Conservation (phyloP, 306 rosid genomes). For the Geum urbanum region DNA sequence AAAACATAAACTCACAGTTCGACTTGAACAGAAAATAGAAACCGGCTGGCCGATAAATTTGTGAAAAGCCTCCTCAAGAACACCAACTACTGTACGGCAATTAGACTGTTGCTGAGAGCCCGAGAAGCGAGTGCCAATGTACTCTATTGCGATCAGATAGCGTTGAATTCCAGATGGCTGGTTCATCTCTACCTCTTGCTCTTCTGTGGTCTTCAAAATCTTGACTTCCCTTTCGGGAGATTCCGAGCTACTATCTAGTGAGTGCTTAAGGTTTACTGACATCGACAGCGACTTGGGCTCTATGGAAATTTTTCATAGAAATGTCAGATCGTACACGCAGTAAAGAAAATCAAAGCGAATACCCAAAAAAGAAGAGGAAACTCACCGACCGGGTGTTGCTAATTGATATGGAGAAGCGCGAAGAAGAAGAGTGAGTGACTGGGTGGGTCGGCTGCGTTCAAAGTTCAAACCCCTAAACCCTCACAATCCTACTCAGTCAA, state of each 20-base stretch:
- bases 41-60: constrained; percentile 82
- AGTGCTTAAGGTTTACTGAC: constrained; percentile 50
- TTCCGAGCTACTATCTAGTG: constrained; percentile 30
- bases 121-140: constrained; percentile 76
- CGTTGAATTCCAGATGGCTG: constrained; percentile 56
- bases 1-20: constrained; percentile 60
- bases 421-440: no score
- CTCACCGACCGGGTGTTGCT: no score
- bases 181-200: constrained; percentile 31
- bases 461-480: no score
- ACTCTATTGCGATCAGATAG: constrained; percentile 76
- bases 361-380: no score
- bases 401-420: no score
- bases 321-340: no score
- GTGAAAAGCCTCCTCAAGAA: constrained; percentile 80
- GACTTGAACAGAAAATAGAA: constrained; percentile 70
- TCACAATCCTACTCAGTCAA: no score
- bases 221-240: constrained; percentile 46
- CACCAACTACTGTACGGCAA: constrained; percentile 80
- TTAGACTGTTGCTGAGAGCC: constrained; percentile 88
- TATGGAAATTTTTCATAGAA: no score
- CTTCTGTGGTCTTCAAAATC: constrained; percentile 41
- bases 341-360: no score
- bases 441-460: no score
- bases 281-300: constrained; percentile 4